These are phyloP conservation scores for Beauveria asiatica DNA, from an alignment of 2,329 filamentous ascomycete genomes.

Conservation along the genomic window DNA sequence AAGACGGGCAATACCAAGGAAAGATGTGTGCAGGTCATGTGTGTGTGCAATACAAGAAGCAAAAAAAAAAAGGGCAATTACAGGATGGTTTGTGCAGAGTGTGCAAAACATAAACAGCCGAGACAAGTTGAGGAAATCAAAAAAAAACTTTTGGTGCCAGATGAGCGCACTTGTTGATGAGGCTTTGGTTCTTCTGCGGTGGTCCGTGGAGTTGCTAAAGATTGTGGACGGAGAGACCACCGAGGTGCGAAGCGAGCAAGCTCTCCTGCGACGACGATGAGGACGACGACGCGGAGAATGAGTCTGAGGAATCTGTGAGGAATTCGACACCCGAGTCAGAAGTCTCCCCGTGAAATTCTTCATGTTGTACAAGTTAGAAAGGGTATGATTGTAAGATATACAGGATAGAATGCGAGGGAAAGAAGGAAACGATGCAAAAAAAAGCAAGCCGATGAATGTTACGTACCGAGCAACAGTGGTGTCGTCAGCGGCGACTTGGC, in stretches of 20 bases:
- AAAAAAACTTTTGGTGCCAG: neutral
- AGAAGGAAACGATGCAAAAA: neutral
- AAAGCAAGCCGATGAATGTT: neutral
- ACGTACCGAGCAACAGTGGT: slow-evolving; percentile 24
- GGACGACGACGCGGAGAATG: neutral
- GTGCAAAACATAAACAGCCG: neutral
- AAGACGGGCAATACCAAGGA: too few species aligned
- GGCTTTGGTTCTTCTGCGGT: neutral
- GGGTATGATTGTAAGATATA: too few species aligned
- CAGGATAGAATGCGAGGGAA: neutral
- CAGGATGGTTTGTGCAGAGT: neutral
- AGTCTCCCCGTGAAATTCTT: slow-evolving; percentile 2
- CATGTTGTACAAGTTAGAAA: neutral
- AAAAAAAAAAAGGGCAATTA: neutral
- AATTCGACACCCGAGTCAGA: slow-evolving; percentile 10
- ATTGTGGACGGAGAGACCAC: neutral
- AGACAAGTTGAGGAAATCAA: neutral
- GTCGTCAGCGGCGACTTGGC: slow-evolving; percentile 16
- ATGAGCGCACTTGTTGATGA: neutral
- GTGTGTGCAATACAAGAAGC: too few species aligned
- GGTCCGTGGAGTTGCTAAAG: neutral
- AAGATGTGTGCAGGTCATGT: too few species aligned
- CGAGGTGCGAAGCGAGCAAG: neutral
- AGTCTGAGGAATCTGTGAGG: neutral
- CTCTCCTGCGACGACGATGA: neutral